These are phyloP conservation scores for Syncephalastrum monosporum DNA, from an alignment of 371 early-diverging fungal genomes.

Conservation along the genomic window DNA sequence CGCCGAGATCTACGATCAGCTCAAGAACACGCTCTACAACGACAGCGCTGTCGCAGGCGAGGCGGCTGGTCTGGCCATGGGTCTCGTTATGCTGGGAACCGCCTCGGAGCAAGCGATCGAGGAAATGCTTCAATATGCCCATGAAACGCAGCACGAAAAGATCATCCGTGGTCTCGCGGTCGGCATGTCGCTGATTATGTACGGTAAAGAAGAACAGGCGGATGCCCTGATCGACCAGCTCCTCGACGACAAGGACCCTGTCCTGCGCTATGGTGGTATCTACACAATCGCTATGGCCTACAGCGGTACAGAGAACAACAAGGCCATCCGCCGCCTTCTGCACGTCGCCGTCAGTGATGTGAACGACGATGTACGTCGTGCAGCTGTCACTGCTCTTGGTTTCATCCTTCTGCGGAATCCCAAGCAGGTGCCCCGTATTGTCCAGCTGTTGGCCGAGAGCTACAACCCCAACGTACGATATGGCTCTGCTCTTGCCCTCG, in stretches of 20 bases:
- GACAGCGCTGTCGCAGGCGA: conserved; percentile 98
- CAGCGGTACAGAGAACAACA: conserved; percentile 96
- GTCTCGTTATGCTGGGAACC: conserved; percentile 95
- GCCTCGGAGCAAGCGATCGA: conserved; percentile 80
- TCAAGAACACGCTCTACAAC: conserved; percentile 84
- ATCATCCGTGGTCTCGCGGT: conserved; percentile 95
- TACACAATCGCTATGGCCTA: conserved; percentile 98
- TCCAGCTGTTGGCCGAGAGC: conserved; percentile 96
- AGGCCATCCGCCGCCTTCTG: conserved; percentile 89
- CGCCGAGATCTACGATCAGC: conserved; percentile 80
- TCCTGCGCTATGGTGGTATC: conserved; percentile 95
- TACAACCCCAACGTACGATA: conserved; percentile 99
- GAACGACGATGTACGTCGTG: conserved; percentile 98
- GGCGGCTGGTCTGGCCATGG: conserved; percentile 97
- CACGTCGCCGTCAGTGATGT: conserved; percentile 98
- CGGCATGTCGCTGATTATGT: conserved; percentile 94
- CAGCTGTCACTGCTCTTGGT: conserved; percentile 97
- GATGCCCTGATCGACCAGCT: conserved; percentile 85
- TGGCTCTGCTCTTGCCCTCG: conserved; percentile 96
- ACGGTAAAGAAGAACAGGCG: conserved; percentile 92
- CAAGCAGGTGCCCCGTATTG: conserved; percentile 93
- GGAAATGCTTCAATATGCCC: conserved; percentile 94
- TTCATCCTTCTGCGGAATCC: conserved; percentile 91
- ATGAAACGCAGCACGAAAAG: conserved; percentile 98
- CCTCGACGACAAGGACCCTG: conserved; percentile 89